phyloP scores from a whole-genome alignment of 208 protist species.

The Trypanosoma theileri region DNA sequence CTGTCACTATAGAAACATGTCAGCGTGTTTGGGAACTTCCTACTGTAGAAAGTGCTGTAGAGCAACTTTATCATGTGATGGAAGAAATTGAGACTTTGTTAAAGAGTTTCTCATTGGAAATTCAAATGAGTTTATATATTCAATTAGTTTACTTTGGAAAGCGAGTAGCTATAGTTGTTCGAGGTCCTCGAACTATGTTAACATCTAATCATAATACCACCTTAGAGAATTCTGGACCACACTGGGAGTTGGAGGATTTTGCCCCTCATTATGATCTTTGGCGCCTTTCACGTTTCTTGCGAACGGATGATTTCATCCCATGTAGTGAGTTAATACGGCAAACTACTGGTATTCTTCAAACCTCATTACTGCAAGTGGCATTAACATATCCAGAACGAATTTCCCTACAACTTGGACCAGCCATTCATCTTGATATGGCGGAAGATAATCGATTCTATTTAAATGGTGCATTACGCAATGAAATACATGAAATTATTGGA shows the following conservation, averaged over 20 bases:
- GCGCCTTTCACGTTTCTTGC: conserved; percentile 28
- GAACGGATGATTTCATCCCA: conserved; percentile 17
- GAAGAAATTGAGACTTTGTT: conserved; percentile 9
- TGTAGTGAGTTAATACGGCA: conserved; percentile 11
- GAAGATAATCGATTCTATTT: conserved; percentile 22
- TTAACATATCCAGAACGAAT: conserved; percentile 35
- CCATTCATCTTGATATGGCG: neutral
- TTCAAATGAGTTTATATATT: conserved; percentile 3
- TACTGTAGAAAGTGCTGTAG: neutral
- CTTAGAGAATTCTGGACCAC: neutral
- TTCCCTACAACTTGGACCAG: conserved; percentile 20
- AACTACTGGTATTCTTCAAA: conserved; percentile 15
- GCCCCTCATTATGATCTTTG: conserved; percentile 32
- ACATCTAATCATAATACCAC: neutral
- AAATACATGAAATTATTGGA: conserved; percentile 26
- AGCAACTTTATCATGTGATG: conserved; percentile 7
- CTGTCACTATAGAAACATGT: conserved; percentile 17
- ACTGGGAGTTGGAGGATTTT: conserved; percentile 25
- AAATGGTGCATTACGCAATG: conserved; percentile 5
- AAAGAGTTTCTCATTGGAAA: too few relatives aligned
- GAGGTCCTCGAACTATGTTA: neutral
- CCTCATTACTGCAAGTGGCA: conserved; percentile 22
- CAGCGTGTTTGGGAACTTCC: conserved; percentile 24
- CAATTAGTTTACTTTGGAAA: conserved; percentile 24
- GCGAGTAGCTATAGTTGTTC: neutral